Evolutionary conservation across 768 basidiomycete species (phyloP).

Genomic region (Termitomyces sp.): DNA sequence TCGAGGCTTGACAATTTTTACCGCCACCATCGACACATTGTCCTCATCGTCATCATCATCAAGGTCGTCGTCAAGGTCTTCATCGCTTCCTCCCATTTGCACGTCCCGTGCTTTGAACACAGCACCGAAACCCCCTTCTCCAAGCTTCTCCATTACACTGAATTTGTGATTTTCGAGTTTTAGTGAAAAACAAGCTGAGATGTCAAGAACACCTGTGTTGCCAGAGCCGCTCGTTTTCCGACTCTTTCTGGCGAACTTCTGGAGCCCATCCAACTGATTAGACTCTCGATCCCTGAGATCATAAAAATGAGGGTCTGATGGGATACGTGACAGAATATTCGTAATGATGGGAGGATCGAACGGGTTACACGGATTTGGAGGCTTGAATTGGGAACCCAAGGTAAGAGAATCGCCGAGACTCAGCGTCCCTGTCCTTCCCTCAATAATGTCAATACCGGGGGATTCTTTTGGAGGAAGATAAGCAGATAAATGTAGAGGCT

Average conservation of each 20-base stretch:
- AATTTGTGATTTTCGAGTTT: slow-evolving; percentile 60
- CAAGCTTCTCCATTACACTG: slow-evolving; percentile 79
- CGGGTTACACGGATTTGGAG: slow-evolving; percentile 87
- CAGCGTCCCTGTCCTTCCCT: slow-evolving; percentile 59
- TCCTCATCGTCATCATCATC: slow-evolving; percentile 50
- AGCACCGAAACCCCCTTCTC: slow-evolving; percentile 94
- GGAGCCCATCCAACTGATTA: slow-evolving; percentile 59
- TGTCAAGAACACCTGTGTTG: slow-evolving; percentile 26
- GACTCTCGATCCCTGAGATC: slow-evolving; percentile 53
- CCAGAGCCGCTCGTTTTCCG: slow-evolving; percentile 37
- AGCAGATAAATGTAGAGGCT: slow-evolving; percentile 24
- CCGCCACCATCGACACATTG: slow-evolving; percentile 57
- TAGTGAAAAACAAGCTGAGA: slow-evolving; percentile 44
- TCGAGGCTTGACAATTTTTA: slow-evolving; percentile 88
- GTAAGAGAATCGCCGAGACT: slow-evolving; percentile 62
- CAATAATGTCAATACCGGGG: slow-evolving; percentile 29
- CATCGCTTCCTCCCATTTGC: slow-evolving; percentile 41
- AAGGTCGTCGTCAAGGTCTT: slow-evolving; percentile 46
- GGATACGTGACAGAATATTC: slow-evolving; percentile 58
- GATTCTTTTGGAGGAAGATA: slow-evolving; percentile 19
- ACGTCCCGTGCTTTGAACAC: slow-evolving; percentile 83
- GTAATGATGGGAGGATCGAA: slow-evolving; percentile 64
- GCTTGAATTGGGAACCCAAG: slow-evolving; percentile 57
- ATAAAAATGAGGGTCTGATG: slow-evolving; percentile 53
- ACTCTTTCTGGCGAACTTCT: slow-evolving; percentile 59